Base-by-base conservation (phyloP, 2,329 filamentous ascomycete species). In the Hypoxylon sp. region DNA sequence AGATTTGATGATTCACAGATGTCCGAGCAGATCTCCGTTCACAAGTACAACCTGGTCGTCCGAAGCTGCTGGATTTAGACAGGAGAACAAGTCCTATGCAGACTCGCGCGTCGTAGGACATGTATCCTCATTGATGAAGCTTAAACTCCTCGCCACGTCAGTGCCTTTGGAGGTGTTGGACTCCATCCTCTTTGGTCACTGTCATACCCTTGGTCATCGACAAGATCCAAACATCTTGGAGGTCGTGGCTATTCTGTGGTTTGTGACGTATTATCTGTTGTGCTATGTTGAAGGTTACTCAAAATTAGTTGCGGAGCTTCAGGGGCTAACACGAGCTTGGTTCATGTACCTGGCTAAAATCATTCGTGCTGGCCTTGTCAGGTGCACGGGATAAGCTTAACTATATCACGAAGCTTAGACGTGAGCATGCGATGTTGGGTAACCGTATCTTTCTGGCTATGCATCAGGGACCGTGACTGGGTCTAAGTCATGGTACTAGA, bases 1-100 rank as follows among this genome's bases (percentile, higher is more conserved):
- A 34, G n/a, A 36, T 49, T 41, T 36, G 23, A 46, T 64, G 49
- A 64, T 65, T 56, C 57, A 60, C 21, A 23, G 23, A 41, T 14
- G 19, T 49, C 46, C 5, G 28, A 56, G 21, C 11, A 25, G 23
- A 51, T 17, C 14, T 3, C 50, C 45, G 14, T 38, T 17, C 41
- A 5, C 6, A 10, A 38, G 34, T 30, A 34, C 19, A 25, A 43
- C 17, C 19, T 51, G 28, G 55, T 30, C 51, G 17, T 30, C 17
- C 9, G 10, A n/a, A 43, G 14, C 55, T 49, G 17, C 38, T 53
- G n/a, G 48, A 7, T 58, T 43, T 38, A 23, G 45, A 45, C 19
- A 7, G 49, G 30, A 30, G 23, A 28, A 28, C 19, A 58, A 9
- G 11, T 19, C 14, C 45, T 60, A 50, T 61, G 50, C 21, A 28